Base-by-base conservation (phyloP, 1,139 yeast species). In the Sugiyamaella xylanicola region DNA sequence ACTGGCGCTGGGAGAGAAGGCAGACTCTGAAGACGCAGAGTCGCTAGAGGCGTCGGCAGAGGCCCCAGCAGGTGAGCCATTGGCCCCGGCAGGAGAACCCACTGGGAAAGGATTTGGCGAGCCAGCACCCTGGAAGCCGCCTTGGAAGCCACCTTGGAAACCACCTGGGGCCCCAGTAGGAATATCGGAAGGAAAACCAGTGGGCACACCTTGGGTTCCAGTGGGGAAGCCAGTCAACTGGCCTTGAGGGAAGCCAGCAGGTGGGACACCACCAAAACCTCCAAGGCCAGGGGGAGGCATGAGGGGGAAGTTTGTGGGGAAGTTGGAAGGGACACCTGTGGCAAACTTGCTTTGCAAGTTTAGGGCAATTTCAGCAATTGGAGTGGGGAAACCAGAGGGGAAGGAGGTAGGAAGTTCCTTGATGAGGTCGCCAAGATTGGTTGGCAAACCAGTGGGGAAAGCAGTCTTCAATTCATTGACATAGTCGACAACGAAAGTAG, bases 371-470 rank as follows among this genome's bases (percentile, higher is more conserved):
- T 27, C 22, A 25, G 37, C 47, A 15, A 43, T 43, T 32, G 20
- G 36, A 16, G 47, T 43, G 13, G 47, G 47, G 11, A 43, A 43
- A 5, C 37, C 47, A 2, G 47, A 25, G 16, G 47, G 47, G 37
- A 43, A 43, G 5, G 47, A 15, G 11, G 47, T 27, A 15, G 47
- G 47, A 4, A 43, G 47, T 15, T 29, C 47, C 37, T 43, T 25
- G 11, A 32, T 22, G 11, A 43, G 29, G 13, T 43, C 47, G 16
- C 21, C 15, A 27, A 16, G 11, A 17, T 43, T 27, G 20, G 37
- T 43, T 8, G 47, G 47, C 11, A 32, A 19, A 5, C 47, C 47
- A 15, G 36, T 43, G 22, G 47, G 16, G 20, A 27, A 43, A 9
- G n/a, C 47, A 15, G 37, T 43, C 20, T 22, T 29, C 22, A 43